Evolutionary conservation across 306 rosid genomes (phyloP).

Genomic region (Glycine soja): DNA sequence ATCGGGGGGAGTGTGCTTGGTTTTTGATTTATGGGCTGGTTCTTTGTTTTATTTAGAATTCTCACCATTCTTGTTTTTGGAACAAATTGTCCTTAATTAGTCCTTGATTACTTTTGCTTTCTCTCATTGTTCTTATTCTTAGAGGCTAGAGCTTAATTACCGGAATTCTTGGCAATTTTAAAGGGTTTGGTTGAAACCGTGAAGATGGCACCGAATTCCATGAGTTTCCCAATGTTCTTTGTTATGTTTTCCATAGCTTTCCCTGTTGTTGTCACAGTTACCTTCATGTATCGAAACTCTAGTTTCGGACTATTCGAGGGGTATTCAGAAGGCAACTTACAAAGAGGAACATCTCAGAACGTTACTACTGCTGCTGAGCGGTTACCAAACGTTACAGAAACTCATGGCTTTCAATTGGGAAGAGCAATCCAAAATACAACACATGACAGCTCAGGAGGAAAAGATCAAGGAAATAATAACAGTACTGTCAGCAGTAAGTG

Average conservation of each 20-base stretch:
- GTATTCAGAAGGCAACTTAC: background rate
- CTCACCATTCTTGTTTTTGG: background rate
- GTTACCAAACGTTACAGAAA: background rate
- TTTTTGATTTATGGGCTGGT: background rate
- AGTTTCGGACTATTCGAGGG: constrained; percentile 28
- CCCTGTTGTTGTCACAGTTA: background rate
- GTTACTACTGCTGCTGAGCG: background rate
- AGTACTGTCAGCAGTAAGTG: constrained; percentile 13
- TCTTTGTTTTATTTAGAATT: background rate
- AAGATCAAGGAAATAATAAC: background rate
- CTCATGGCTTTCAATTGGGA: constrained; percentile 2
- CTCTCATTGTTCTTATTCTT: background rate
- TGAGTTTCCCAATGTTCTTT: background rate
- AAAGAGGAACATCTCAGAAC: background rate
- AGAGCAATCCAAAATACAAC: constrained; percentile 13
- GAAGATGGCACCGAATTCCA: background rate
- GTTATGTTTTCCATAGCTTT: constrained; percentile 19
- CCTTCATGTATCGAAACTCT: constrained; percentile 25
- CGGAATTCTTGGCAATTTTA: background rate
- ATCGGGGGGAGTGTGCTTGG: background rate
- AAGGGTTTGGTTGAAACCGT: background rate
- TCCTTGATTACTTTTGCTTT: background rate
- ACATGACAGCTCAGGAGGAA: constrained; percentile 8
- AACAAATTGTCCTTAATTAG: background rate
- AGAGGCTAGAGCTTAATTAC: too few species aligned